These are phyloP conservation scores for Helotiales sp. DNA, from an alignment of 2,329 filamentous ascomycete species.

Conservation along the genomic window DNA sequence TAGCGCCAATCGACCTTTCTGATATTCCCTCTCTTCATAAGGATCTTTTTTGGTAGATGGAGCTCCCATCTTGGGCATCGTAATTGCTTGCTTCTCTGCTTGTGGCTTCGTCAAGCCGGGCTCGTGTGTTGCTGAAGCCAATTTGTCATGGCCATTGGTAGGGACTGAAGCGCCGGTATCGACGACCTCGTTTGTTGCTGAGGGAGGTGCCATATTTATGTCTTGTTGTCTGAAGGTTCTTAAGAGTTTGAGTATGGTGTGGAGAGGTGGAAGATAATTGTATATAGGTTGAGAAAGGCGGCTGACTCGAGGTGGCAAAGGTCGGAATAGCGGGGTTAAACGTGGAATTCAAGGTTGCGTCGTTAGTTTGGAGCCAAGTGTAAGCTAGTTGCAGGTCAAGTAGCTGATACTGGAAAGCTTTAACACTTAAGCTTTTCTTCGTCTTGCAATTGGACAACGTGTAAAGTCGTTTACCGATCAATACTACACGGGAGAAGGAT, in stretches of 20 bases:
- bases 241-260: neutral
- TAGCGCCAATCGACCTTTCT: conserved; percentile 44
- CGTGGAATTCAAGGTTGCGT: too few relatives aligned
- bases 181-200: conserved; percentile 18
- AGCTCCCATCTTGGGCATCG: conserved; percentile 1
- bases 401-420: too few relatives aligned
- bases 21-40: conserved; percentile 37
- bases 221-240: neutral
- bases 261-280: neutral
- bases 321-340: too few relatives aligned
- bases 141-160: conserved; percentile 3
- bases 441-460: too few relatives aligned
- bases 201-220: conserved; percentile 29
- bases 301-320: too few relatives aligned
- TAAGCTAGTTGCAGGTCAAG: too few relatives aligned
- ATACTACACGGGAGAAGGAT: too few relatives aligned
- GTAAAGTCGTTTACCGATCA: too few relatives aligned
- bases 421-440: too few relatives aligned
- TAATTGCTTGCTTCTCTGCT: conserved; percentile 10
- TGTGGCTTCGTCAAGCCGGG: conserved; percentile 22
- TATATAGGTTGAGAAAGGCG: too few relatives aligned
- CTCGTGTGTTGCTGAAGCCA: conserved; percentile 21
- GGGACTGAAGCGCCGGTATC: conserved; percentile 13
- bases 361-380: too few relatives aligned
- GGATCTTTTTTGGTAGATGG: conserved; percentile 32